Evolutionary conservation across 2,329 filamentous ascomycete genomes (phyloP), one percentile per base, ranked within the genome.

Genomic region (Ophiostoma australiae): DNA sequence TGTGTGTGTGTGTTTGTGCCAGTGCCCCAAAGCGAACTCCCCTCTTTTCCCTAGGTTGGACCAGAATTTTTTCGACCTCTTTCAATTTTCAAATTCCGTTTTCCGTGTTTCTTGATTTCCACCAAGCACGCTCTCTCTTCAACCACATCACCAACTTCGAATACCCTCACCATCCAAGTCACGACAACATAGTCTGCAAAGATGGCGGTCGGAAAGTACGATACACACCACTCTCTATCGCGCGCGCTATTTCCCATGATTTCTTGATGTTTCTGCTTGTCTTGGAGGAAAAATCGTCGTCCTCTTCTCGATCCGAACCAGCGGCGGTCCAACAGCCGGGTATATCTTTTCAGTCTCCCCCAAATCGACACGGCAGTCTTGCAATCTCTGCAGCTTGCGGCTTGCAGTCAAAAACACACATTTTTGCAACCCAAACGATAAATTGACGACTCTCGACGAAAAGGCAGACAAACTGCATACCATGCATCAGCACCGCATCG

Each of bases 121-220:
- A 67, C n/a, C 58, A 66, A 66, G 58, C 63, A 66, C 63, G 33
- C 63, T 66, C 44, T 69, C 68, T 68, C 52, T 20, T 23, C 33
- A 55, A 58, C 67, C 77, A 76, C 76, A 77, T 78, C 79, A 78
- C 78, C 80, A 72, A 61, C 81, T 37, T 44, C 75, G 77, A 76
- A 77, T 74, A 75, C 76, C 77, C 79, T 79, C 44, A 48, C 81
- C 80, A 78, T 78, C 77, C 69, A 68, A 27, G 71, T 76, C 78
- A 78, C 80, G 80, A 82, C 78, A 80, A 80, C 20, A 79, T 80
- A 81, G 80, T 82, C 82, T 81, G 84, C 84, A 86, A 76, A 81
- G 80, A 86, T 86, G 84, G 84, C 84, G 81, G 84, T 86, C 83
- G 84, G 84, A 84, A 86, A 86, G 84, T 86, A 71, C 61, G 63